Evolutionary conservation across 2,329 filamentous ascomycete genomes (phyloP).

Genomic region (Fusarium odoratissimum): DNA sequence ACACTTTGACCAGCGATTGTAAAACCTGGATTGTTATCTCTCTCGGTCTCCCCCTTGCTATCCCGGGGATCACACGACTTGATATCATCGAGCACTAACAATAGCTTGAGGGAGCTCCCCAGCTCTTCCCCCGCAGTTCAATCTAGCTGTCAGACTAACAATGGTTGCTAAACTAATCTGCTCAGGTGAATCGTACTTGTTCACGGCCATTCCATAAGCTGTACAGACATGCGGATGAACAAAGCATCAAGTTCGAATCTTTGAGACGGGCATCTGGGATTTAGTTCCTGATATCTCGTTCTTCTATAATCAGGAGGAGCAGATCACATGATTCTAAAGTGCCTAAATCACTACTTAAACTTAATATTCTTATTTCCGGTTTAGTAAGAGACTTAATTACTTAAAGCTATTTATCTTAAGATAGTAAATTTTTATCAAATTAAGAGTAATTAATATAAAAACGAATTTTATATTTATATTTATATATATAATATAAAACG

Average conservation of each 20-base stretch:
- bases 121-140: background rate
- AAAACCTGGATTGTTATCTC: background rate
- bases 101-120: background rate
- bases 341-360: too few relatives aligned
- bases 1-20: background rate
- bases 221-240: rapidly evolving
- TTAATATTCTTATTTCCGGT: too few relatives aligned
- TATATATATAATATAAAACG: too few relatives aligned
- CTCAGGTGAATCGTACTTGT: background rate
- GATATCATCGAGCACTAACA: background rate
- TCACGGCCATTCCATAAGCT: background rate
- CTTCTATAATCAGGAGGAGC: background rate
- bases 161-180: background rate
- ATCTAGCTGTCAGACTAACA: background rate
- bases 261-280: background rate
- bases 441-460: too few relatives aligned
- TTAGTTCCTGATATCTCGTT: background rate
- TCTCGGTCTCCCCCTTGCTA: too few relatives aligned
- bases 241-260: background rate
- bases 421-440: background rate
- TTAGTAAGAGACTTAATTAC: background rate
- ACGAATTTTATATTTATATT: too few relatives aligned
- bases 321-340: background rate
- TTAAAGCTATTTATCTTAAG: background rate
- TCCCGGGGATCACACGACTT: background rate